Percentiles rank a stretch among this genome's conserved stretches.
These are phyloP conservation scores for Boletus rubescentipes DNA, from an alignment of 768 basidiomycete species.

Conservation along the genomic window DNA sequence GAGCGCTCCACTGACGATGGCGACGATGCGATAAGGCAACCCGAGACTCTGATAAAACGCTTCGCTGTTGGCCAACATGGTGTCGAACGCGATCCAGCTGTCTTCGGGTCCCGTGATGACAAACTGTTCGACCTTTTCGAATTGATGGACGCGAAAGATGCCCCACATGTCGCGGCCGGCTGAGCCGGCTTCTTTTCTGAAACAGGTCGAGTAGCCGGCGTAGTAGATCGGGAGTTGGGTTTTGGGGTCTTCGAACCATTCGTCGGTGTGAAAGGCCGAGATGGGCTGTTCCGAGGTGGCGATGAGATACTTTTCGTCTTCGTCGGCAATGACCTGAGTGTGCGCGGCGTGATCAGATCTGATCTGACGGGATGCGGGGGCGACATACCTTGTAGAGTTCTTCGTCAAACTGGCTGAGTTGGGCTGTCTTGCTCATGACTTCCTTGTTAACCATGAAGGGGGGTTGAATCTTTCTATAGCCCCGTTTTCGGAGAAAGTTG, in stretches of 20 bases:
- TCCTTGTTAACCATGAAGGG: conserved; percentile 99
- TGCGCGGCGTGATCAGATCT: background rate
- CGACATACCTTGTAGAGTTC: conserved; percentile 86
- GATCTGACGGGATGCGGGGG: background rate
- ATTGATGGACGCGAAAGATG: conserved; percentile 99
- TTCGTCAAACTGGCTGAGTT: conserved; percentile 97
- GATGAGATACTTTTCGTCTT: conserved; percentile 98
- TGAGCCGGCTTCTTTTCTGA: conserved; percentile 98
- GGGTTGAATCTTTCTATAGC: conserved; percentile 93
- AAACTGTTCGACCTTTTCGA: conserved; percentile 99
- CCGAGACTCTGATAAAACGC: conserved; percentile 96
- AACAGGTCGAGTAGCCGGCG: conserved; percentile 91
- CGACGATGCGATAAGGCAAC: conserved; percentile 88
- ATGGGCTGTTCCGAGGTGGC: conserved; percentile 99
- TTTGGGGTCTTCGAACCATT: conserved; percentile 95
- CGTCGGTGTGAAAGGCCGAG: conserved; percentile 92
- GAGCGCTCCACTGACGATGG: conserved; percentile 93
- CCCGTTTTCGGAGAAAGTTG: conserved; percentile 80
- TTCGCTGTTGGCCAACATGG: conserved; percentile 87
- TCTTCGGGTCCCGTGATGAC: conserved; percentile 92
- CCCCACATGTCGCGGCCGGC: conserved; percentile 99
- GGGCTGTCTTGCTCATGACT: conserved; percentile 96
- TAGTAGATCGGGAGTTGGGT: conserved; percentile 90
- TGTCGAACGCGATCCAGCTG: conserved; percentile 92
- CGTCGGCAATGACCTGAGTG: conserved; percentile 73